Base-by-base conservation (phyloP, 176 grass and related monocot species). In the Zoysia japonica region DNA sequence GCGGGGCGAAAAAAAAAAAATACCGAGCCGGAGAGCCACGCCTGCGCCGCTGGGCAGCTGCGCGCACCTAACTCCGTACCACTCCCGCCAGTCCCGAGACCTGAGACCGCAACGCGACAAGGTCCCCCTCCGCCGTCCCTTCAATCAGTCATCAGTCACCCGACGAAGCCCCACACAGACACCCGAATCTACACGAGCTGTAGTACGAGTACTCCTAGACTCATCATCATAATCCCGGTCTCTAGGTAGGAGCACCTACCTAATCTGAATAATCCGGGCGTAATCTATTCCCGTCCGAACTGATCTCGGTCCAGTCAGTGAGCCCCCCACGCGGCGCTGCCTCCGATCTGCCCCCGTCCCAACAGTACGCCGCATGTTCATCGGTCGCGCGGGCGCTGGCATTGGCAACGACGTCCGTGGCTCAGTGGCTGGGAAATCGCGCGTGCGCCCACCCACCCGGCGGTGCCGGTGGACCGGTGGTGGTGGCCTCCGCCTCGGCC, bases 61-160 rank as follows among this genome's bases (percentile, higher is more conserved):
- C 16, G 6, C 36, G 17, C 80, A 67, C 80, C 74, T 0, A 61
- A 73, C 80, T 83, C 11, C 15, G 68, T 68, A 49, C 44, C 44
- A 51, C 15, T 55, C 11, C 50, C 4, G 16, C 53, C 86, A 3
- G 80, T 74, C 62, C 69, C 86, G 69, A 83, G 69, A 37, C 10
- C 53, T 50, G 80, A 84, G 80, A 84, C 86, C 86, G 80, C 81
- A 68, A 80, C 69, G 76, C 55, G 86, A 84, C 86, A 84, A 75
- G 2, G 53, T 1, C 15, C 12, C 5, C 14, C 51, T 14, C 0
- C 1, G 65, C 39, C 66, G 19, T 71, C 48, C 8, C 68, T 45
- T 75, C 84, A 17, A 39, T 17, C 15, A 36, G 28, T 55, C 52
- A 55, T 17, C 52, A 55, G 4, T 15, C 52, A 4, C 12, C 2